Percentiles rank a stretch among this genome's conserved stretches.
These are phyloP conservation scores for Apophysomyces variabilis DNA, from an alignment of 371 early-diverging fungal species.

Conservation along the genomic window DNA sequence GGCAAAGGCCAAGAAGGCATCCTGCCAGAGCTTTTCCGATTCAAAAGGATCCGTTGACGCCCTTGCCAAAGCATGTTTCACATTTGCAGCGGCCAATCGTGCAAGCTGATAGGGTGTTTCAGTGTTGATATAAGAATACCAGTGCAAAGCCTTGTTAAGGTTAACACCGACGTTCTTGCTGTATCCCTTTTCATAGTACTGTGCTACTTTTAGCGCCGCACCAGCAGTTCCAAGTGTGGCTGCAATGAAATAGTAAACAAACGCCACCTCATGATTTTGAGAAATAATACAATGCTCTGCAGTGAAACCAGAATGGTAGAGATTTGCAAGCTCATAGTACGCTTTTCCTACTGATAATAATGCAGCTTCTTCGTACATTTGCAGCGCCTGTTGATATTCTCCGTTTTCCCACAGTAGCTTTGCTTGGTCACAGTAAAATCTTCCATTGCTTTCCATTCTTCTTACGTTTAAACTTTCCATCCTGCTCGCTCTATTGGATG, in stretches of 20 bases:
- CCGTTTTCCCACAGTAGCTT: not conserved
- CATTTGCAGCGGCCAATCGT: constrained; percentile 24
- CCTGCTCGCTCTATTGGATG: not conserved
- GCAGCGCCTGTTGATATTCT: not conserved
- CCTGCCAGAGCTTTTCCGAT: constrained; percentile 4
- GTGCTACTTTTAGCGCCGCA: constrained; percentile 19
- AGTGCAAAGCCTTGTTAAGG: constrained; percentile 18
- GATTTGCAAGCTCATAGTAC: not conserved
- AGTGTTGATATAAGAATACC: constrained; percentile 2
- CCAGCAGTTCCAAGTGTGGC: constrained; percentile 13
- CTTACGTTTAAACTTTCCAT: not conserved
- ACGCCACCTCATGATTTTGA: constrained; percentile 22
- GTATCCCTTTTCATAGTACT: constrained; percentile 25
- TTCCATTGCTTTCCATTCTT: too few species aligned
- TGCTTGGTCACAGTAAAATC: too few species aligned
- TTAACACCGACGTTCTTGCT: constrained; percentile 11
- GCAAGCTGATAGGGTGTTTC: not conserved
- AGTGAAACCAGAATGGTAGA: not conserved
- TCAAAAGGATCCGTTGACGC: not conserved
- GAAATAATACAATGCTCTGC: not conserved
- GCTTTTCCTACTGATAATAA: not conserved
- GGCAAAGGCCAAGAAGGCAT: constrained; percentile 22
- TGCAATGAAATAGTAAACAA: constrained; percentile 22
- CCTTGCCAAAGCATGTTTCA: constrained; percentile 22
- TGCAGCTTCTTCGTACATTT: not conserved